These are phyloP conservation scores for Penicillium sp. DNA, from an alignment of 2,329 filamentous ascomycete species.

Conservation along the genomic window DNA sequence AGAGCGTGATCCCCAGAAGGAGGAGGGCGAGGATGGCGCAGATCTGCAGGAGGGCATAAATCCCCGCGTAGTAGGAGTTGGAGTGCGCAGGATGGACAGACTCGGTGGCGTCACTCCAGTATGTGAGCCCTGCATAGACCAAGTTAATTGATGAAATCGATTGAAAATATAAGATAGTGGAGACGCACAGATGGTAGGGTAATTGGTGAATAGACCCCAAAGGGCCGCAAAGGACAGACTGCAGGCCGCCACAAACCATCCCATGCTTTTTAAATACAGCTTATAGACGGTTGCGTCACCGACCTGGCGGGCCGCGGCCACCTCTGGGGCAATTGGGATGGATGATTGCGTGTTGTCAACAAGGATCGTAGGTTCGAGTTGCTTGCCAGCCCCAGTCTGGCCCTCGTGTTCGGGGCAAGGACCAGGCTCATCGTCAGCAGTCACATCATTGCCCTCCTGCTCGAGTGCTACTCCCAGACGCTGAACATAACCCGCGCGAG, in stretches of 20 bases:
- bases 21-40: slow-evolving; percentile 24
- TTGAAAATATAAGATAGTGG: neutral
- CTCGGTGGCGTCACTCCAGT: slow-evolving; percentile 10
- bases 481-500: neutral
- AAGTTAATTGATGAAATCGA: neutral
- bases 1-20: slow-evolving; percentile 19
- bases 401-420: neutral
- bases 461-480: neutral
- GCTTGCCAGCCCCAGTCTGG: neutral
- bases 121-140: neutral
- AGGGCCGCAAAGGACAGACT: slow-evolving; percentile 22
- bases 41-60: slow-evolving; percentile 32
- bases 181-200: slow-evolving; percentile 27
- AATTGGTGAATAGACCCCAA: slow-evolving; percentile 30
- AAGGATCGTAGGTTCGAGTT: neutral
- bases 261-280: slow-evolving; percentile 28
- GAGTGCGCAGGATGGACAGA: slow-evolving; percentile 21
- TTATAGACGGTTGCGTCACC: slow-evolving; percentile 28
- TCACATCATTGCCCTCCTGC: neutral
- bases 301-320: slow-evolving; percentile 24
- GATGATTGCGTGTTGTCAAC: neutral
- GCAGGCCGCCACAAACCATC: slow-evolving; percentile 14
- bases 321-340: neutral
- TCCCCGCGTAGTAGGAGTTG: slow-evolving; percentile 27
- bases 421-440: neutral